Percentiles rank a stretch among this genome's conserved stretches.
These are phyloP conservation scores for Fusarium verticillioides DNA, from an alignment of 2,329 filamentous ascomycete genomes.

Conservation along the genomic window DNA sequence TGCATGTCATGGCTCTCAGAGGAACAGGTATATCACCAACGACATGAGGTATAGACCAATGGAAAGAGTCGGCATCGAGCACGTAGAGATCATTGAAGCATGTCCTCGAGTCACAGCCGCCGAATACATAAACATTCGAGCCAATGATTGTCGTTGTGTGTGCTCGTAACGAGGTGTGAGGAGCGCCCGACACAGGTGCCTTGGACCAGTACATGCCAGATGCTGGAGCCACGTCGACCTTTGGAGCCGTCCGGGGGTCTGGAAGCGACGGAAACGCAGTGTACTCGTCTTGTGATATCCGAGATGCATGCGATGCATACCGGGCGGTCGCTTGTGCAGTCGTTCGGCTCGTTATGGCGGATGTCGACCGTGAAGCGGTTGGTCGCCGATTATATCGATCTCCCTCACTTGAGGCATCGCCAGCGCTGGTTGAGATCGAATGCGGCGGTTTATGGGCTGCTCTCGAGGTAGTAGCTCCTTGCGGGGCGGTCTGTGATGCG, in stretches of 20 bases:
- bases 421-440: constrained; percentile 34
- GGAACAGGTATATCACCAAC: constrained; percentile 73
- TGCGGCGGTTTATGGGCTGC: constrained; percentile 44
- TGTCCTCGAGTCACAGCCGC: constrained; percentile 72
- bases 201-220: constrained; percentile 80
- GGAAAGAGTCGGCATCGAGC: constrained; percentile 75
- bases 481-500: constrained; percentile 50
- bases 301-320: constrained; percentile 33
- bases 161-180: constrained; percentile 71
- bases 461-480: constrained; percentile 44
- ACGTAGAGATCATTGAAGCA: constrained; percentile 79
- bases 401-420: constrained; percentile 44
- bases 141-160: constrained; percentile 75
- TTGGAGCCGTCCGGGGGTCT: constrained; percentile 65
- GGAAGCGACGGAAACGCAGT: constrained; percentile 67
- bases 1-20: constrained; percentile 77
- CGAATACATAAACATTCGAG: constrained; percentile 75
- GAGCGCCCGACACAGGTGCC: constrained; percentile 70
- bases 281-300: constrained; percentile 54
- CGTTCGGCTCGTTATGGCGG: constrained; percentile 57
- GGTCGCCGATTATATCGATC: constrained; percentile 52
- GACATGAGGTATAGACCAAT: constrained; percentile 74
- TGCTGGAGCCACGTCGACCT: constrained; percentile 71
- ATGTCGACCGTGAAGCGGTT: constrained; percentile 63
- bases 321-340: constrained; percentile 35